Percentiles rank a stretch among this genome's conserved stretches.
These are phyloP conservation scores for Fusarium virguliforme DNA, from an alignment of 2,329 filamentous ascomycete species.

Conservation along the genomic window DNA sequence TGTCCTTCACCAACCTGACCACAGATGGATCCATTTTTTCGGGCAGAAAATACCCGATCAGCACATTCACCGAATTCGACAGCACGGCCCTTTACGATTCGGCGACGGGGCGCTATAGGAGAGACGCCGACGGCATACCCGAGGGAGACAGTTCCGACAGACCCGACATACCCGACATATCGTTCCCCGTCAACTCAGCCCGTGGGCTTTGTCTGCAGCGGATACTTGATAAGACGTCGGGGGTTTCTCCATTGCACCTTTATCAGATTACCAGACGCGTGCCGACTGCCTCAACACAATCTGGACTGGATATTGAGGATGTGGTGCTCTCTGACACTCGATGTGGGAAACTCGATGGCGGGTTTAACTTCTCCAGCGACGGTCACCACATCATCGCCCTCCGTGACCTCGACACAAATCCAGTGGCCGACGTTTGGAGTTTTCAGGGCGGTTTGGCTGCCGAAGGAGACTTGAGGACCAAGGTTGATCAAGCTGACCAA, in stretches of 20 bases:
- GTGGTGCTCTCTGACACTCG: neutral
- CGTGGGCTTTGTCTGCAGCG: neutral
- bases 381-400: neutral
- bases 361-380: neutral
- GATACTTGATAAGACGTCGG: neutral
- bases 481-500: neutral
- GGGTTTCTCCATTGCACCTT: neutral
- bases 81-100: neutral
- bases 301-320: neutral
- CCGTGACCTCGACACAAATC: neutral
- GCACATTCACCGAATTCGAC: no score
- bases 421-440: neutral
- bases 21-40: neutral
- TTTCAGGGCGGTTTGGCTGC: neutral
- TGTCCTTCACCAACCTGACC: neutral
- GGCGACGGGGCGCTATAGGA: neutral
- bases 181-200: neutral
- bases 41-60: neutral
- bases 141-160: neutral
- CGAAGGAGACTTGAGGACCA: neutral
- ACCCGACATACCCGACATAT: no score
- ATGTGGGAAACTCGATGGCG: neutral
- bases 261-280: neutral
- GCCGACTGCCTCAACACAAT: neutral
- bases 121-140: neutral